Percentiles rank a stretch among this genome's conserved stretches.
These are phyloP conservation scores for Thalia dealbata DNA, from an alignment of 176 grass and related monocot genomes.

Conservation along the genomic window DNA sequence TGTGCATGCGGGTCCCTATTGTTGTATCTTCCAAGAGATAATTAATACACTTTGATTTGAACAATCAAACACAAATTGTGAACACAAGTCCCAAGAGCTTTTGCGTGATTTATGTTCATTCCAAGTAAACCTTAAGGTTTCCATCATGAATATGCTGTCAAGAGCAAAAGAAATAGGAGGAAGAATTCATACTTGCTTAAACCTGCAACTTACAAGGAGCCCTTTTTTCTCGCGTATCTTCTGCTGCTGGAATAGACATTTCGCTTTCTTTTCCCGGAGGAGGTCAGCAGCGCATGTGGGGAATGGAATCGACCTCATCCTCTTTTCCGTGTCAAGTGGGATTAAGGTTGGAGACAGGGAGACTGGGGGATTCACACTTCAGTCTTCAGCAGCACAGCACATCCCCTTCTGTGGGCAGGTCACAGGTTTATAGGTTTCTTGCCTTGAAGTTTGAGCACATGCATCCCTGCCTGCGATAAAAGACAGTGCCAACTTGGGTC, in stretches of 20 bases:
- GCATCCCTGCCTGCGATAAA: not conserved
- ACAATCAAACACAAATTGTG: too few species aligned
- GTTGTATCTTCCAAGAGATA: not conserved
- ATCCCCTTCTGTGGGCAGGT: not conserved
- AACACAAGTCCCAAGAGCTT: too few species aligned
- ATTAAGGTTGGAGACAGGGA: not conserved
- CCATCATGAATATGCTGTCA: too few species aligned
- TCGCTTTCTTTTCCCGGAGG: not conserved
- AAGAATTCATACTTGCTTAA: too few species aligned
- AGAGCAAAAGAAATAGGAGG: too few species aligned
- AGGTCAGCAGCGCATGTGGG: not conserved
- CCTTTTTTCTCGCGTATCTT: too few species aligned
- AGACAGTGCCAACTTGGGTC: slow-evolving; percentile 1
- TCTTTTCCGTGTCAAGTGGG: not conserved
- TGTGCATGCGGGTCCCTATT: not conserved
- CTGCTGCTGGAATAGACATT: not conserved
- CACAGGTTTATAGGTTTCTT: not conserved
- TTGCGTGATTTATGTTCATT: too few species aligned
- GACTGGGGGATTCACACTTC: too few species aligned
- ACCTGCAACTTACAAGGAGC: too few species aligned
- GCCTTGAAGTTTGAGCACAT: not conserved
- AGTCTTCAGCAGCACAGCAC: not conserved
- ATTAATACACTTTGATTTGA: not conserved
- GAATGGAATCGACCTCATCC: not conserved
- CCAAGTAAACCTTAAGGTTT: too few species aligned